These are phyloP conservation scores for Candida tetrigidarum DNA, from an alignment of 1,139 yeast species.

Conservation along the genomic window DNA sequence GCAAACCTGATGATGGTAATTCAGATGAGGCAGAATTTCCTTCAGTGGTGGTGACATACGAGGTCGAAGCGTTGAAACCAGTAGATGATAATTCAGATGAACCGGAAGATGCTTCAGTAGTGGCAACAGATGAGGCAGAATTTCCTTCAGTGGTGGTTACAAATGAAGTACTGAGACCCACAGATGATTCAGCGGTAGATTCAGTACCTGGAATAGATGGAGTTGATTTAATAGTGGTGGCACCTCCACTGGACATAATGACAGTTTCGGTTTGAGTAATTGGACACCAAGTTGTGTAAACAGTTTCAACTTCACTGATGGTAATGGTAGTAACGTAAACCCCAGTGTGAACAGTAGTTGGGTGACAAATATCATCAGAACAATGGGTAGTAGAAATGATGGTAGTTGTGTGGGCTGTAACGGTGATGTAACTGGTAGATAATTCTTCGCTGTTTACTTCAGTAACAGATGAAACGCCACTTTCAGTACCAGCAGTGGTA, in stretches of 20 bases:
- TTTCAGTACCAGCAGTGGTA: neutral
- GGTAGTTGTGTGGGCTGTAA: slow-evolving; percentile 24
- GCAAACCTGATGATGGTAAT: neutral
- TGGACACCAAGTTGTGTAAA: slow-evolving; percentile 22
- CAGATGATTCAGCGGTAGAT: neutral
- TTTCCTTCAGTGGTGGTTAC: neutral
- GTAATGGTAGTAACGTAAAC: slow-evolving; percentile 32
- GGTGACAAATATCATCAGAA: slow-evolving; percentile 34
- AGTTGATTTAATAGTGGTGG: slow-evolving; percentile 3
- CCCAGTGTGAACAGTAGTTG: slow-evolving; percentile 34
- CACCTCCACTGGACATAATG: neutral
- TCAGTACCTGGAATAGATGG: slow-evolving; percentile 4
- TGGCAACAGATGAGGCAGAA: neutral
- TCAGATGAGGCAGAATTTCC: neutral
- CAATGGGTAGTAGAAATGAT: slow-evolving; percentile 52
- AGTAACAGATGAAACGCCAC: neutral
- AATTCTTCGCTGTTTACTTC: neutral
- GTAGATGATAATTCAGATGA: neutral
- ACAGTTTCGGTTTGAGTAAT: slow-evolving; percentile 19
- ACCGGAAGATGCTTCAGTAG: neutral
- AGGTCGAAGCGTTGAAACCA: neutral
- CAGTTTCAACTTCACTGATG: slow-evolving; percentile 24
- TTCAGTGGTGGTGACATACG: neutral
- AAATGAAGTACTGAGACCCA: neutral
- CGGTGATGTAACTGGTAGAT: slow-evolving; percentile 8